Evolutionary conservation across 345 rosid species (phyloP), one percentile per base, ranked within the genome.

Genomic region (Aquilaria malaccensis): DNA sequence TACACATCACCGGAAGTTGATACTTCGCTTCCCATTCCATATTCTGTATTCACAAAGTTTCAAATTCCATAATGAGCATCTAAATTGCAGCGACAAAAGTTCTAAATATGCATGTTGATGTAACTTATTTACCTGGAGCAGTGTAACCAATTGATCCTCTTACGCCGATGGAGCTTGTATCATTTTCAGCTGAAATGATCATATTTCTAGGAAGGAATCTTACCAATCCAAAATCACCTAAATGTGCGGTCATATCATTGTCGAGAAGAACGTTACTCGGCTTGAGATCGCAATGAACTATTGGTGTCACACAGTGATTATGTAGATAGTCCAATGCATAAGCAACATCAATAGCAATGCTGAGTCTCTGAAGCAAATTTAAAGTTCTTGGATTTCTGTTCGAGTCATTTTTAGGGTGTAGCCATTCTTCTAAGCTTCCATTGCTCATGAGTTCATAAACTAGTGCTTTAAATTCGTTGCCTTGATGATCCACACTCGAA

Each of bases 381-480:
- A 60, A n/a, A 41, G 9, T 33, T 11, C 2, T 30, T 14, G 14
- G 30, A 43, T 46, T 14, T 30, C 22, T 22, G 22, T 22, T 22
- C 22, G 22, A 22, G 22, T 14, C 32, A 6, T 22, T 33, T 5
- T 30, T 41, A 7, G 47, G 51, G 52, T 62, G 68, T 15, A 72
- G 48, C 76, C 68, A 67, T 0, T 33, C 13, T 7, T 67, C 45
- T 52, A 72, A 37, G 41, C 64, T 67, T 7, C 68, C 72, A n/a
- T 72, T 72, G 0, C 11, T 45, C 76, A 72, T 61, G 67, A 66
- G 67, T 32, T 66, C 43, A 10, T 50, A 72, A 9, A 72, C 32
- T 10, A 67, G 13, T 33, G 65, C 72, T 53, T 67, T 67, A 57
- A 72, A 67, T 13, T 62, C 68, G 15, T 62, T 62, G 33, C 65